phyloP scores from a whole-genome alignment of 192 early-diverging fungal species.

The Jimgerdemannia lactiflua region DNA sequence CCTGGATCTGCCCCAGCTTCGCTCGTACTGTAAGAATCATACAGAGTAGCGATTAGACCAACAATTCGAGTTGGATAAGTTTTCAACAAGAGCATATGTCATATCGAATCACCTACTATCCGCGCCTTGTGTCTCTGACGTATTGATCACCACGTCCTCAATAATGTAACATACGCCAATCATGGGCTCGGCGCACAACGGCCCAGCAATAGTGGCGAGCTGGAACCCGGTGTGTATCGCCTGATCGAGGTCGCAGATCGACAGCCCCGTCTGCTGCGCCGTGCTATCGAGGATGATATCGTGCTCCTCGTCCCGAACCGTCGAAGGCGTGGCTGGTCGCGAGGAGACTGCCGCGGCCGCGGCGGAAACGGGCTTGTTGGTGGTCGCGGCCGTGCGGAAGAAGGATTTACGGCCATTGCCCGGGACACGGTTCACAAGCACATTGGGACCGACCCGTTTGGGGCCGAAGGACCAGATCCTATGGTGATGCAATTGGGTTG shows the following conservation, averaged over 20 bases:
- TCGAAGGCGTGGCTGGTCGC: no score
- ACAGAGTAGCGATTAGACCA: no score
- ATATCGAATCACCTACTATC: slow-evolving; percentile 27
- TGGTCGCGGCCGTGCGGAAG: slow-evolving; percentile 13
- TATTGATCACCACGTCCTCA: slow-evolving; percentile 52
- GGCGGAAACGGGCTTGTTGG: slow-evolving; percentile 3
- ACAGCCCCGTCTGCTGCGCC: slow-evolving; percentile 15
- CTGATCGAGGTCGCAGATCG: slow-evolving; percentile 69
- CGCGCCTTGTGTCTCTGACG: slow-evolving; percentile 19
- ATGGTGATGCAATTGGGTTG: not conserved
- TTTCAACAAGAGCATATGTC: no score
- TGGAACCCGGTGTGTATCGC: slow-evolving; percentile 92
- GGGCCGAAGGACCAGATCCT: slow-evolving; percentile 87
- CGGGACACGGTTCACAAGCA: slow-evolving; percentile 66
- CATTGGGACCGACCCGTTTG: slow-evolving; percentile 74
- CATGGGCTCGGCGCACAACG: slow-evolving; percentile 93
- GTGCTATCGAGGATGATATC: slow-evolving; percentile 18
- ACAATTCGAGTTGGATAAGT: slow-evolving; percentile 14
- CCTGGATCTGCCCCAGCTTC: slow-evolving; percentile 51
- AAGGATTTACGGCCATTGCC: slow-evolving; percentile 47
- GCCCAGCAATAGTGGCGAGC: slow-evolving; percentile 82
- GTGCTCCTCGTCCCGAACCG: slow-evolving; percentile 9
- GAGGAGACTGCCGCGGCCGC: not conserved
- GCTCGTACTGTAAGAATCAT: slow-evolving; percentile 28
- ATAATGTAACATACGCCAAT: slow-evolving; percentile 80